A percentile compares a stretch with the other conserved stretches of the same genome.
Evolutionary conservation across 805 yeast species (phyloP).

Genomic region (Candida andamanensis): DNA sequence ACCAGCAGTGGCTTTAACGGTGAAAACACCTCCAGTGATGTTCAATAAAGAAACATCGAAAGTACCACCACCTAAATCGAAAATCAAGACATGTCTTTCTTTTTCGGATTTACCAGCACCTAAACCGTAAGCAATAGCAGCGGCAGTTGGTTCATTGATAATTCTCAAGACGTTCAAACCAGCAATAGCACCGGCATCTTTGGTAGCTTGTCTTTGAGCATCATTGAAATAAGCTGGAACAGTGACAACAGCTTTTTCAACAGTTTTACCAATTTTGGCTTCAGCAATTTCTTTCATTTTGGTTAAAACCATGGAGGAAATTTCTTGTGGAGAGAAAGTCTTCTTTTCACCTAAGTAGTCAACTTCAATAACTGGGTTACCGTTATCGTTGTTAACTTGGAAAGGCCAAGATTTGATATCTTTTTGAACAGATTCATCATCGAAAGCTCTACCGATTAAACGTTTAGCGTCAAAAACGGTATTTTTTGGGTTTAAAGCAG

Average conservation of each 20-base stretch:
- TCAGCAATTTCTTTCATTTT: conserved; percentile 73
- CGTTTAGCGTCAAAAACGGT: conserved; percentile 48
- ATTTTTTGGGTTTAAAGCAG: conserved; percentile 47
- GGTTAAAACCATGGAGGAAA: conserved; percentile 46
- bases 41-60: conserved; percentile 90
- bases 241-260: conserved; percentile 48
- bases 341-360: conserved; percentile 44
- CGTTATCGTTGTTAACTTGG: conserved; percentile 40
- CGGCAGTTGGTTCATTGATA: conserved; percentile 70
- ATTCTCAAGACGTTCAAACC: conserved; percentile 47
- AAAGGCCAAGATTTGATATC: conserved; percentile 47
- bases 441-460: conserved; percentile 57
- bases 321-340: conserved; percentile 45
- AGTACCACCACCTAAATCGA: conserved; percentile 98
- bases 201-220: conserved; percentile 49
- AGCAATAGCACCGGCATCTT: conserved; percentile 49
- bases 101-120: conserved; percentile 61
- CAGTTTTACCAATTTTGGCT: conserved; percentile 77
- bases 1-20: conserved; percentile 84
- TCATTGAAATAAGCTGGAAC: conserved; percentile 49
- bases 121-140: conserved; percentile 95
- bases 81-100: conserved; percentile 72
- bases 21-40: conserved; percentile 94
- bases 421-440: conserved; percentile 56
- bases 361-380: conserved; percentile 45